Evolutionary conservation across 345 rosid genomes (phyloP).

Genomic region (Passiflora organensis): DNA sequence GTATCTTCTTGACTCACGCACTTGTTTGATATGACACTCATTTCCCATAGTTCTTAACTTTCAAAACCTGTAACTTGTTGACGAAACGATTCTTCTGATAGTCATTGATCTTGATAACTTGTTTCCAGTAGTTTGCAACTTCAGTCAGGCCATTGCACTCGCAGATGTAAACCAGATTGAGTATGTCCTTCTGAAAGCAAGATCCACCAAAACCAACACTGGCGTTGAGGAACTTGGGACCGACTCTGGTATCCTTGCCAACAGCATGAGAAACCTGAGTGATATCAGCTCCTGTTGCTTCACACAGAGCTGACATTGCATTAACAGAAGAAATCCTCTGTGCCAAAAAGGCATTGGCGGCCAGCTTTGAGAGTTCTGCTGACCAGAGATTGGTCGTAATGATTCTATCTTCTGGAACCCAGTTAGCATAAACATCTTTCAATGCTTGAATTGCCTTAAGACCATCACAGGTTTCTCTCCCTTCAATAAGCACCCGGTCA

Average conservation of each 20-base stretch:
- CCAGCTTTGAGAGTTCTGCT: conserved; percentile 27
- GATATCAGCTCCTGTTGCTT: conserved; percentile 20
- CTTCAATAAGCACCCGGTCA: conserved; percentile 20
- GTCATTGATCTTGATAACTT: conserved; percentile 17
- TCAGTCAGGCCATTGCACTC: conserved; percentile 20
- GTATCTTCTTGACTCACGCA: too few relatives aligned
- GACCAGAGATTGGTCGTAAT: conserved; percentile 25
- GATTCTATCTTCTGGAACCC: conserved; percentile 21
- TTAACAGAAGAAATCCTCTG: conserved; percentile 30
- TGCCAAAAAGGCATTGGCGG: conserved; percentile 26
- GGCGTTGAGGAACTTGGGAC: conserved; percentile 18
- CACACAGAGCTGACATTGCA: conserved; percentile 30
- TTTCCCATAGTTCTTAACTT: conserved; percentile 22
- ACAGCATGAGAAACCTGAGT: conserved; percentile 16
- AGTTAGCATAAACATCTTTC: conserved; percentile 17
- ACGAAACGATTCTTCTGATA: conserved; percentile 17
- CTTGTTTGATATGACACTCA: too few relatives aligned
- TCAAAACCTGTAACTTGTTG: conserved; percentile 11
- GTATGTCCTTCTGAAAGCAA: conserved; percentile 22
- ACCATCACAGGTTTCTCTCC: conserved; percentile 15
- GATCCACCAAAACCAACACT: conserved; percentile 26
- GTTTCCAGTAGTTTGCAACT: conserved; percentile 25
- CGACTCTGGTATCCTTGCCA: conserved; percentile 20
- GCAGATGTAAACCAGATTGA: conserved; percentile 20
- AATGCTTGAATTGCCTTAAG: conserved; percentile 15